Base-by-base conservation (phyloP, 805 yeast genomes). In the Debaryomyces hansenii region DNA sequence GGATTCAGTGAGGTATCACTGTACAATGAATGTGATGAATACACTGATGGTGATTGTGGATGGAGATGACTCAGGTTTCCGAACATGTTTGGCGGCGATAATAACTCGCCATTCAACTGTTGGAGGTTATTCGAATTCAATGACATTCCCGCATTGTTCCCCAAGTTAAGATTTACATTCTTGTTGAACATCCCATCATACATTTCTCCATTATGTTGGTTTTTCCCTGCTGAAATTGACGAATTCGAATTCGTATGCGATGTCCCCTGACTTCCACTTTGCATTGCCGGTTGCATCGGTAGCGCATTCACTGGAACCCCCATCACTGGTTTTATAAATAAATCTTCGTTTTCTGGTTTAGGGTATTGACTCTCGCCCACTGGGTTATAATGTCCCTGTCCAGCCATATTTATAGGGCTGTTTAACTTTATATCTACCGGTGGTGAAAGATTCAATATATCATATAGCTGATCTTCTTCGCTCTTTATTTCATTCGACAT, bases 1-100 rank as follows among this genome's bases (percentile, higher is more conserved):
- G 74, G 72, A 40, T 63, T 63, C 51, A 70, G 67, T 1, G 70
- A 63, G 21, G 57, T 62, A 7, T 71, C 77, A 5, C 74, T 66
- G 49, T 67, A 66, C 10, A 62, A 40, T 8, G 72, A 65, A 44
- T 59, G 47, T 29, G 45, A 37, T 12, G 60, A 50, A 37, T 47
- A 52, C 7, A 50, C 54, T 21, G 57, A 40, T 6, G 66, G 63
- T 7, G 63, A 54, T 12, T 41, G 47, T 3, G 64, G 65, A 39
- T 54, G 51, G 38, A 56, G 45, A 36, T 48, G 47, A 37, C 45
- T 39, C 21, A 21, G 40, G 16, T 54, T 44, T 21, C 58, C 40
- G 42, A 46, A 41, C 37, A 24, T 35, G 31, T 44, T 50, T 31
- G 41, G 32, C 4, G 62, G 60, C n/a, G 60, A 45, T 15, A 62